Evolutionary conservation across 1,139 yeast species (phyloP), one percentile per base, ranked within the genome.

Genomic region (Suhomyces coccinellae): DNA sequence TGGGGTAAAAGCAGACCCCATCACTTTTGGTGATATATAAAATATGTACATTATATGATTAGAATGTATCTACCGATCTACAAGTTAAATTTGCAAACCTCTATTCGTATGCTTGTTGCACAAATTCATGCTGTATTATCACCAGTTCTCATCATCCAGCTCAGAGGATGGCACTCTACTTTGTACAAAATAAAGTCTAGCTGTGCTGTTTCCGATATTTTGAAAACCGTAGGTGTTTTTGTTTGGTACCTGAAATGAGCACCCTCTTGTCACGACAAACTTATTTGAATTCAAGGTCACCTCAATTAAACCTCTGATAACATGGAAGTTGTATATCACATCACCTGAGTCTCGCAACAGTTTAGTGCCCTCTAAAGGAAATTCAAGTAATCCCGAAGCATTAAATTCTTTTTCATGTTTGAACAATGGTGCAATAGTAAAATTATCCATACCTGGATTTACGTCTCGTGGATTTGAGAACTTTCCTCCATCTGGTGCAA

Each of bases 181-280:
- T 61, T 89, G 96, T 2, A 87, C 91, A 61, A 89, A 89, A 62
- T 87, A 88, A 60, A 90, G 58, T 48, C 77, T 75, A 0, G 86
- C 89, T 27, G 75, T 73, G 11, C 68, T 71, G 41, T 70, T 68
- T 0, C 89, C 87, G 35, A 73, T 71, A 57, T 88, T 82, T 49
- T 72, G 69, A 60, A 86, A 70, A 47, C 86, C 79, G 61, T 87
- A 89, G 40, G 75, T 73, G 58, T 86, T 88, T 4, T 84, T 85
- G 66, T 85, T 77, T 0, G 97, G 97, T 3, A 90, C 77, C 54
- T 86, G 87, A 56, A 90, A 84, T 1, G 93, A 79, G 46, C 96
- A 87, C 1, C 96, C 97, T 50, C 76, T 70, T 0, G 80, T 75
- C 8, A 85, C 86, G 6, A 81, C 68, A 58, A 91, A 87, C 17